Percentiles rank a stretch among this genome's conserved stretches.
Evolutionary conservation across 768 basidiomycete genomes (phyloP).

Genomic region (Exidia glandulosa): DNA sequence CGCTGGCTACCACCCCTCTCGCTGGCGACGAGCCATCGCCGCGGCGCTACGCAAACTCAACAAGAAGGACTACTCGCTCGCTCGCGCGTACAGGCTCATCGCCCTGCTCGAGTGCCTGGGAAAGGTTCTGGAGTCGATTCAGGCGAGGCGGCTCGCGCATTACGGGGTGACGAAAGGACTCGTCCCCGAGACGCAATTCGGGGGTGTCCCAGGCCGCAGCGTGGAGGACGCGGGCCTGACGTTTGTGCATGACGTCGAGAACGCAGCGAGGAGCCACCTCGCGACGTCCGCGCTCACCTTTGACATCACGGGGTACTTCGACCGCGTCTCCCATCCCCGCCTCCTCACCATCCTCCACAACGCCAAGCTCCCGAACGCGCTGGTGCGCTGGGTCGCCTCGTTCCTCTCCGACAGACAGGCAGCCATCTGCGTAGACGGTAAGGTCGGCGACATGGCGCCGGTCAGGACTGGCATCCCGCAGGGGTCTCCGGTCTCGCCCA

Average conservation of each 20-base stretch:
- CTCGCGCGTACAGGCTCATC: slow-evolving; percentile 24
- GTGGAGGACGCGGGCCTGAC: slow-evolving; percentile 9
- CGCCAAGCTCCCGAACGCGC: slow-evolving; percentile 1
- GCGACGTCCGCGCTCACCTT: slow-evolving; percentile 8
- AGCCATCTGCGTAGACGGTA: slow-evolving; percentile 10
- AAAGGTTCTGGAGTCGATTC: slow-evolving; percentile 20
- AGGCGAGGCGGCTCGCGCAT: slow-evolving; percentile 14
- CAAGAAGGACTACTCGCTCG: slow-evolving; percentile 25
- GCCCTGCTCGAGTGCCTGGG: slow-evolving; percentile 24
- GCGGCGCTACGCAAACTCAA: slow-evolving; percentile 24
- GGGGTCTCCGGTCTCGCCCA: too few species aligned
- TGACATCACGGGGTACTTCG: slow-evolving; percentile 14
- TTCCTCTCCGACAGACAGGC: slow-evolving; percentile 5
- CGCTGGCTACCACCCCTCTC: slow-evolving; percentile 3
- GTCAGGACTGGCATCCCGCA: too few species aligned
- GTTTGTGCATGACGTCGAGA: slow-evolving; percentile 11
- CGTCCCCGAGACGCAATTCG: slow-evolving; percentile 20
- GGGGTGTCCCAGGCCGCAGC: too few species aligned
- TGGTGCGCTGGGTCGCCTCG: slow-evolving; percentile 5
- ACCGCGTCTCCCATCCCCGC: slow-evolving; percentile 10
- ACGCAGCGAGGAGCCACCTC: too few species aligned
- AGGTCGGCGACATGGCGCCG: too few species aligned
- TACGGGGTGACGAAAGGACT: slow-evolving; percentile 14
- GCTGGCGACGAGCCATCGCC: slow-evolving; percentile 18
- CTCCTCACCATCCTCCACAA: slow-evolving; percentile 1